Conservation (phyloP, 1,284 basidiomycete species). For the Apiotrichum gracile region DNA sequence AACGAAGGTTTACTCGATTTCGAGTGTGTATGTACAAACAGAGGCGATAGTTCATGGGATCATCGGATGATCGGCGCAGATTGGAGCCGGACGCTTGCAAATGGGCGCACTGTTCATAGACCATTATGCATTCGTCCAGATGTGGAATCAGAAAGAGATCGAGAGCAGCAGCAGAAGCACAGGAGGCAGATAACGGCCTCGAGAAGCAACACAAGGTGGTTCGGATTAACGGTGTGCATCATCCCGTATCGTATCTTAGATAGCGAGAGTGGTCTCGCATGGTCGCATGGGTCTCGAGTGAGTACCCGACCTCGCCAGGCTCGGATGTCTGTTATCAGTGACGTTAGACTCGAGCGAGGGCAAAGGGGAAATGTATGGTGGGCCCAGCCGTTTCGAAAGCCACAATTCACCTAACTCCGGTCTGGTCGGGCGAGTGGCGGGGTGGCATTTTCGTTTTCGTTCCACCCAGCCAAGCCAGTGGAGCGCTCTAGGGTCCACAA, state of each 20-base stretch:
- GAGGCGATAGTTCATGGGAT: not conserved
- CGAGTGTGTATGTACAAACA: slow-evolving; percentile 8
- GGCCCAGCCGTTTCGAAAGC: too few species aligned
- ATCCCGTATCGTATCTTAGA: too few species aligned
- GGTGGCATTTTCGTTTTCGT: too few species aligned
- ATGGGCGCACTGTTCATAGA: slow-evolving; percentile 3
- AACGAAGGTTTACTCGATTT: not conserved
- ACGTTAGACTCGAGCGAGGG: too few species aligned
- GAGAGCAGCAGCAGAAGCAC: not conserved
- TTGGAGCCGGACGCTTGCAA: not conserved
- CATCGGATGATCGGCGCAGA: not conserved
- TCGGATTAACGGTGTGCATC: too few species aligned
- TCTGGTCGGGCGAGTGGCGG: not conserved
- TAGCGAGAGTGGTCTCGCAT: too few species aligned
- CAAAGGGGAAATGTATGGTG: not conserved
- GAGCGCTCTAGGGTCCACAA: not conserved
- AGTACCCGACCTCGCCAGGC: not conserved
- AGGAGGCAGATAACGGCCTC: too few species aligned
- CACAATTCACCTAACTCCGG: not conserved
- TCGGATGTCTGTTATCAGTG: not conserved
- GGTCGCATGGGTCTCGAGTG: not conserved
- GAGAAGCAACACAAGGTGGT: too few species aligned
- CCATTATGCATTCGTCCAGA: slow-evolving; percentile 5
- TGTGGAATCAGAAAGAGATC: not conserved
- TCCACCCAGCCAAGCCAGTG: slow-evolving; percentile 8